phyloP scores from a whole-genome alignment of 2,329 filamentous ascomycete species.

The Aureobasidium mangrovei region DNA sequence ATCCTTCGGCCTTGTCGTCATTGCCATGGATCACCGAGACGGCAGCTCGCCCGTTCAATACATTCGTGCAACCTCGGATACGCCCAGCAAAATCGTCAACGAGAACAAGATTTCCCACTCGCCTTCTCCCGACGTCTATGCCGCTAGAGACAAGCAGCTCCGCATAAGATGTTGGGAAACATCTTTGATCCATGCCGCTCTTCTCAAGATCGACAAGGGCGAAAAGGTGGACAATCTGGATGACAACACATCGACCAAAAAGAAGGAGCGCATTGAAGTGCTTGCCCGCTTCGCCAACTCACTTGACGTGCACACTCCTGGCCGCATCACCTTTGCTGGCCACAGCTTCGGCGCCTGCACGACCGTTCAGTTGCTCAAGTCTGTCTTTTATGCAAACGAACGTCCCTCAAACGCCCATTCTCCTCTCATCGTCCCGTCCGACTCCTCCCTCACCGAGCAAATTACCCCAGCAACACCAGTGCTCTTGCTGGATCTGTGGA shows the following conservation, averaged over 20 bases:
- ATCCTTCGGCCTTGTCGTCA: slow-evolving; percentile 69
- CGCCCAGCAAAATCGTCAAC: slow-evolving; percentile 33
- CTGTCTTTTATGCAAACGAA: slow-evolving; percentile 55
- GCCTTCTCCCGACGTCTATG: slow-evolving; percentile 56
- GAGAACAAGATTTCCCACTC: slow-evolving; percentile 49
- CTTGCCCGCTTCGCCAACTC: slow-evolving; percentile 52
- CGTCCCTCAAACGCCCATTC: slow-evolving; percentile 35
- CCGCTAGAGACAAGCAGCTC: slow-evolving; percentile 60
- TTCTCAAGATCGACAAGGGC: slow-evolving; percentile 57
- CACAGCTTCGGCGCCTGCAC: slow-evolving; percentile 77
- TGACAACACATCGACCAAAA: slow-evolving; percentile 30
- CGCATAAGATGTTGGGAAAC: slow-evolving; percentile 72
- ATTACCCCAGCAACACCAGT: slow-evolving; percentile 59
- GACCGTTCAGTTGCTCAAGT: slow-evolving; percentile 68
- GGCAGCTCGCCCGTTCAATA: slow-evolving; percentile 69
- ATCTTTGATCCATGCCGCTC: slow-evolving; percentile 58
- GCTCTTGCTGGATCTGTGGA: slow-evolving; percentile 74
- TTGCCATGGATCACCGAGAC: slow-evolving; percentile 76
- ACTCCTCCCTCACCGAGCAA: slow-evolving; percentile 49
- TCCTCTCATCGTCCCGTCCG: slow-evolving; percentile 53
- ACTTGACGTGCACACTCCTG: slow-evolving; percentile 61
- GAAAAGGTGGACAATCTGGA: slow-evolving; percentile 38
- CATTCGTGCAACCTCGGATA: slow-evolving; percentile 50
- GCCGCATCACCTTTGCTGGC: slow-evolving; percentile 64
- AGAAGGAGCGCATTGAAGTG: slow-evolving; percentile 32